Percentiles rank a stretch among this genome's conserved stretches.
phyloP scores from a whole-genome alignment of 1,139 yeast genomes.

The Arxiozyma telluris region DNA sequence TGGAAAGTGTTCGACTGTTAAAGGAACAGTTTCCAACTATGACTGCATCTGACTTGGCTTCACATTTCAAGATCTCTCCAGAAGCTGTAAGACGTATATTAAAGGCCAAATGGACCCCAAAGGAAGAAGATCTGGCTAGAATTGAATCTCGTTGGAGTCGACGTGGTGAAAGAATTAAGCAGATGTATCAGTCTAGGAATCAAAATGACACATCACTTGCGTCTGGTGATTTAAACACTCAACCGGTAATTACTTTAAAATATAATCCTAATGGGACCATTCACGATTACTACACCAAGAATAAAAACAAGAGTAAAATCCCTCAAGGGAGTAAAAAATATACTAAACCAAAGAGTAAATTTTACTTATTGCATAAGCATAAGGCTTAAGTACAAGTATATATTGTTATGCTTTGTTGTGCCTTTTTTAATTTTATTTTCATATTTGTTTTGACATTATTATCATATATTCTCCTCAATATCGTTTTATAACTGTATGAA shows the following conservation, averaged over 20 bases:
- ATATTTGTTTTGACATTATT: background rate
- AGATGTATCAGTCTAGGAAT: slow-evolving; percentile 11
- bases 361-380: background rate
- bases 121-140: slow-evolving; percentile 39
- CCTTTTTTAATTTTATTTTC: background rate
- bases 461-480: background rate
- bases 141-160: slow-evolving; percentile 43
- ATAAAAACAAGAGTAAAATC: background rate
- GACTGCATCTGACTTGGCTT: slow-evolving; percentile 52
- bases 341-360: background rate
- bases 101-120: slow-evolving; percentile 70
- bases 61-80: slow-evolving; percentile 63
- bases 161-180: slow-evolving; percentile 33
- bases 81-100: slow-evolving; percentile 77
- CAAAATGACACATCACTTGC: background rate
- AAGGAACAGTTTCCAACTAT: slow-evolving; percentile 52
- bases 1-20: slow-evolving; percentile 54
- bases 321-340: background rate
- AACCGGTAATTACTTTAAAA: slow-evolving; percentile 4
- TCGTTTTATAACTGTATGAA: background rate
- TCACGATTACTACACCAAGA: background rate
- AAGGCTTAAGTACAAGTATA: background rate
- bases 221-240: background rate
- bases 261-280: background rate
- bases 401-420: background rate